Evolutionary conservation across 495 filamentous ascomycete genomes (phyloP).

Genomic region (Neurospora discreta): DNA sequence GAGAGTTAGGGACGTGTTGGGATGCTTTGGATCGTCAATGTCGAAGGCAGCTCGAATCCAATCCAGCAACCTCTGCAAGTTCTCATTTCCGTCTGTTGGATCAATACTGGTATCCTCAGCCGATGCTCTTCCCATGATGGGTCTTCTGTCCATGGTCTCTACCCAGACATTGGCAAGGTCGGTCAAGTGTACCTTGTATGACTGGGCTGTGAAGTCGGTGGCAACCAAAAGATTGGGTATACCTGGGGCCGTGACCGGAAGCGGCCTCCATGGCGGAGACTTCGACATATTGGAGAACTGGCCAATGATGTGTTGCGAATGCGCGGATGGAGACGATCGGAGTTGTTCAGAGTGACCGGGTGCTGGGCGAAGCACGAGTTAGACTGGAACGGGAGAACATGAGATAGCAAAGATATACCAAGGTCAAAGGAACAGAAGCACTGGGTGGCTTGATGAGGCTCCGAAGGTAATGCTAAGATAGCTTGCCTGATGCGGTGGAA

Average conservation of each 20-base stretch:
- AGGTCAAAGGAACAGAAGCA: not conserved
- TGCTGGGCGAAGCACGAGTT: not conserved
- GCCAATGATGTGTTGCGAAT: not conserved
- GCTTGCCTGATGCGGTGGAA: not conserved
- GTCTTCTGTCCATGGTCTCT: constrained; percentile 51
- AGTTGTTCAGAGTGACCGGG: not conserved
- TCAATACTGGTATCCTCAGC: constrained; percentile 70
- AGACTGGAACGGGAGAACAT: not conserved
- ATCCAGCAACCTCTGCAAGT: constrained; percentile 59
- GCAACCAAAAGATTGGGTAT: constrained; percentile 36
- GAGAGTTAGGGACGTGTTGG: constrained; percentile 26
- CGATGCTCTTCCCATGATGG: constrained; percentile 55
- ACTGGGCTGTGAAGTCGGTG: constrained; percentile 25
- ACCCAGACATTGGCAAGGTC: constrained; percentile 83
- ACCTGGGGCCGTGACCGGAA: constrained; percentile 20
- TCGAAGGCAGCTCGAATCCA: constrained; percentile 58
- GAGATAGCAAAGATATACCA: not conserved
- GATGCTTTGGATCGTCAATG: constrained; percentile 22
- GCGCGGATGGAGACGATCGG: not conserved
- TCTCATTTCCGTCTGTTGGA: constrained; percentile 61
- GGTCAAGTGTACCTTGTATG: constrained; percentile 67
- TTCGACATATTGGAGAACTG: constrained; percentile 11
- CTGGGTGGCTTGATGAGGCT: not conserved
- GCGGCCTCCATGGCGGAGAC: constrained; percentile 21
- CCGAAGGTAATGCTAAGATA: not conserved